Evolutionary conservation across 2,329 filamentous ascomycete species (phyloP), one percentile per base, ranked within the genome.

Genomic region (Fonsecaea monophora): DNA sequence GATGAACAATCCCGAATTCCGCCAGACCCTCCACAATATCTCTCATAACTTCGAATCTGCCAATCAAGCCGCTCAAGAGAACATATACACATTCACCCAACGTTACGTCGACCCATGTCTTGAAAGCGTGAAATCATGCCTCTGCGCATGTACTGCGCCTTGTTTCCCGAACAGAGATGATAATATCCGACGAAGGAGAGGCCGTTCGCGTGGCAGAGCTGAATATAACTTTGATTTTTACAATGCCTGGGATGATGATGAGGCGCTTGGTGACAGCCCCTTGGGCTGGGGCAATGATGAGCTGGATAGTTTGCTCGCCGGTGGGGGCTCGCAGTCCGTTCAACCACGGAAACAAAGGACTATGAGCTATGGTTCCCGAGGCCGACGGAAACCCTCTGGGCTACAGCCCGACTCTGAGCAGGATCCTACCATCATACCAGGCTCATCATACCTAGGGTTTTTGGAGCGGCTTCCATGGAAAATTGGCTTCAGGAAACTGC

Each of bases 201-300:
- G 90, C 40, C 79, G 83, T 25, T 79, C 81, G 64, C 77, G 82
- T 68, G 87, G 87, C 2, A 79, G 88, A 60, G 91, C 93, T 34
- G 94, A 97, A 79, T 87, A 91, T 74, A 94, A 87, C 74, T 98
- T 98, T 77, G 94, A 97, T 78, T 98, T 98, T 77, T 98, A 98
- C 81, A 94, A 97, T 78, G 94, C 97, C 78, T 98, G 94, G 94
- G 92, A 97, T 68, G 84, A 86, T 54, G 85, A 87, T 62, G 85
- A 88, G 64, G 74, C 68, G 48, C 65, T 69, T 4, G 69, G 72
- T 35, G 85, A 86, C 59, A 82, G 82, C 38, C 85, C 88, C 45
- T 85, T 89, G 60, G 89, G 87, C 54, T 96, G 92, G 91, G 89
- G 90, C 45, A 89, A 86, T 72, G 93, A 96, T 74, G 93, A 96